These are phyloP conservation scores for Flaveria trinervia DNA, from an alignment of 129 eudicot species.

Conservation along the genomic window DNA sequence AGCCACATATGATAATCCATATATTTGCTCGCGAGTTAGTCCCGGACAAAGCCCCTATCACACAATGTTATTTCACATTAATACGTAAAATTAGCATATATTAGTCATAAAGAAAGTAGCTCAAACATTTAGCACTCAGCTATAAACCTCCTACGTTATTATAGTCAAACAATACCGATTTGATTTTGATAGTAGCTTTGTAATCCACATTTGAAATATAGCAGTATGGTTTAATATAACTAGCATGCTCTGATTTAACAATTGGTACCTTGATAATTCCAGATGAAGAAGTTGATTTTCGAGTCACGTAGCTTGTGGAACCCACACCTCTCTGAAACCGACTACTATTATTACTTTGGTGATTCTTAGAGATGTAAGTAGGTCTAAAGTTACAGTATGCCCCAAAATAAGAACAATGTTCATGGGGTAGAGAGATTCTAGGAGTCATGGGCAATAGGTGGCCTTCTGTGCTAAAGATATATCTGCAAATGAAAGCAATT, in stretches of 20 bases:
- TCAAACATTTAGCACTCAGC: too few species aligned
- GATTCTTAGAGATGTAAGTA: constrained; percentile 39
- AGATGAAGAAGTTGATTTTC: constrained; percentile 42
- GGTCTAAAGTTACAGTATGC: constrained; percentile 61
- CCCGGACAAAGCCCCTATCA: constrained; percentile 89
- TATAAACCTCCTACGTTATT: too few species aligned
- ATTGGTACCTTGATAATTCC: constrained; percentile 70
- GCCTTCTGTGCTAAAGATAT: constrained; percentile 93
- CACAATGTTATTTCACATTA: neutral
- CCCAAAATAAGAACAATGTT: constrained; percentile 81
- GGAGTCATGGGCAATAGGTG: constrained; percentile 89
- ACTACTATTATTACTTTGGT: constrained; percentile 42
- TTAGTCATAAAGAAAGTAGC: too few species aligned
- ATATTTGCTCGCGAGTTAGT: constrained; percentile 74
- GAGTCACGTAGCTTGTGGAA: constrained; percentile 44
- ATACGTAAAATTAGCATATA: too few species aligned
- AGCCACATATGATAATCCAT: constrained; percentile 58
- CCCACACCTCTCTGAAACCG: constrained; percentile 42
- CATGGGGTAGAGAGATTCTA: constrained; percentile 70
- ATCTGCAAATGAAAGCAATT: constrained; percentile 42
- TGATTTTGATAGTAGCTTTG: too few species aligned
- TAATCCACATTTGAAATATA: too few species aligned
- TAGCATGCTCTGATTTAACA: neutral
- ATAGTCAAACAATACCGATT: too few species aligned
- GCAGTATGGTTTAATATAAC: too few species aligned